Evolutionary conservation across 768 basidiomycete genomes (phyloP), one percentile per base, ranked within the genome.

Genomic region (Lepiota venenata): DNA sequence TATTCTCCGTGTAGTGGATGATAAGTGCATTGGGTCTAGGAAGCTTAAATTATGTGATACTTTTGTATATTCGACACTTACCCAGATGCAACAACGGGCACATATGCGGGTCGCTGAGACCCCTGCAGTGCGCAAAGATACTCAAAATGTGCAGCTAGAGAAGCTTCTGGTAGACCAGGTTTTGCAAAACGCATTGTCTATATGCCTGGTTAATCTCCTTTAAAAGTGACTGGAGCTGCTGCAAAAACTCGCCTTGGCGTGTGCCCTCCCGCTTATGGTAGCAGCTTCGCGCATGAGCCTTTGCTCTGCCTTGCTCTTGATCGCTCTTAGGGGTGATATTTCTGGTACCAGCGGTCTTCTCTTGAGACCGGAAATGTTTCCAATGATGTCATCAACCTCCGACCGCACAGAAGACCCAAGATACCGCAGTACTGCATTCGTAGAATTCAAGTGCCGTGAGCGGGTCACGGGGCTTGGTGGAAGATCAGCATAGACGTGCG

Each of bases 61-160:
- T 10, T 29, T 45, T 9, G 40, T 22, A n/a, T 49, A 16, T 42
- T 0, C 0, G 29, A 55, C 7, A 61, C 79, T 57, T 68, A 91
- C 90, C 97, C 97, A 1, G 93, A 94, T 4, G 93, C 96, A 32
- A 98, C 91, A 4, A 99, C 97, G 11, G 97, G 97, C 1, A 99
- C 95, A 65, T 99, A 99, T n/a, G 97, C 95, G 45, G 85, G 82
- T 38, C 95, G 80, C 63, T 93, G 87, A 11, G 91, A 79, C 18
- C 97, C 97, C 14, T 74, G 73, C 40, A 91, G 74, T 3, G 83
- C 79, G 63, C 93, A 95, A 1, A 88, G 61, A 63, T 97, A 97
- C 69, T 96, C 90, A 64, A 98, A 98, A 64, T 93, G 90, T 4
- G 95, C 89, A 3, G 76, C 76, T 10, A 79, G 62, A 6, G 66